phyloP scores from a whole-genome alignment of 305 asterid genomes.

The Fraxinus greggii region DNA sequence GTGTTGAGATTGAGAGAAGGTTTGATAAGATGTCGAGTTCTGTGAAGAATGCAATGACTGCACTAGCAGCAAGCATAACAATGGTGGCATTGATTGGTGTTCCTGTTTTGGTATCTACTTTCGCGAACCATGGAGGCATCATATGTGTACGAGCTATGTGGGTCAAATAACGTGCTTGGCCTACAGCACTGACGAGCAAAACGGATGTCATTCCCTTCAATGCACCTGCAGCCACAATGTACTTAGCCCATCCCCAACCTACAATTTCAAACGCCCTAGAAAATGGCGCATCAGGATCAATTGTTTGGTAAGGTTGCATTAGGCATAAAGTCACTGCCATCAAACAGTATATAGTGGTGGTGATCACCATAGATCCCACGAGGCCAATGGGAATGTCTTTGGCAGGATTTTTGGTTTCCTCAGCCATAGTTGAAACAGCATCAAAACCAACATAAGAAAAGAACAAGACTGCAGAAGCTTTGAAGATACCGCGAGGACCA shows the following conservation, averaged over 20 bases:
- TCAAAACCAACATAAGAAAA: constrained; percentile 60
- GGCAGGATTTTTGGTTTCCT: constrained; percentile 53
- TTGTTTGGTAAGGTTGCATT: constrained; percentile 38
- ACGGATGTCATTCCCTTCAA: constrained; percentile 62
- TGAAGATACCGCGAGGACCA: constrained; percentile 50
- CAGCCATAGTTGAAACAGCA: constrained; percentile 55
- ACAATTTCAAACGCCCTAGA: constrained; percentile 42
- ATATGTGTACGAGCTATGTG: constrained; percentile 64
- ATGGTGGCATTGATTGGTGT: constrained; percentile 54
- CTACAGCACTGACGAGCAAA: constrained; percentile 43
- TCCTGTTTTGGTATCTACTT: constrained; percentile 44
- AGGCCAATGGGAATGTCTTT: constrained; percentile 54
- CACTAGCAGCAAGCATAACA: constrained; percentile 32
- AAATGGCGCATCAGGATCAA: constrained; percentile 46
- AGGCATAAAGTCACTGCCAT: constrained; percentile 52
- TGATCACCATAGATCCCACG: constrained; percentile 50
- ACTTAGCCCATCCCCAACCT: constrained; percentile 52
- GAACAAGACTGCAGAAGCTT: constrained; percentile 53
- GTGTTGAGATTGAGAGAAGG: constrained; percentile 52
- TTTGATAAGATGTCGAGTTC: constrained; percentile 37
- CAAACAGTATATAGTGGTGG: constrained; percentile 39
- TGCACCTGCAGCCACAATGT: constrained; percentile 51
- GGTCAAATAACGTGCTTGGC: constrained; percentile 54
- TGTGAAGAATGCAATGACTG: constrained; percentile 53
- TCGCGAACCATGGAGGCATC: constrained; percentile 59